These are phyloP conservation scores for Suillus discolor DNA, from an alignment of 768 basidiomycete species.

Conservation along the genomic window DNA sequence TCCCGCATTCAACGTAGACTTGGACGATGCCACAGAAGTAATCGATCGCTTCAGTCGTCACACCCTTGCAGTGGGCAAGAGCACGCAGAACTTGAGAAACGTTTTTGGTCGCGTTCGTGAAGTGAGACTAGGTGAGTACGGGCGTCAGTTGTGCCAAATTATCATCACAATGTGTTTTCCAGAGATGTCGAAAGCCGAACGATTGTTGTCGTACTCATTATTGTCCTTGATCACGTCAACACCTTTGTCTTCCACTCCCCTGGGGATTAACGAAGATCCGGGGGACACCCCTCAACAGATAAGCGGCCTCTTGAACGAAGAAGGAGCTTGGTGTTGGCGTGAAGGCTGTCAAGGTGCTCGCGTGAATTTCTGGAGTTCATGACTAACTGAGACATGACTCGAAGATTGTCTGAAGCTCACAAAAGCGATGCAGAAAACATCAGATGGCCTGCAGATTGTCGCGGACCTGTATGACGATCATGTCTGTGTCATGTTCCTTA, in stretches of 20 bases:
- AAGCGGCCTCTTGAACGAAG: constrained; percentile 65
- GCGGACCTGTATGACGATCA: constrained; percentile 82
- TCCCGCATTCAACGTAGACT: constrained; percentile 82
- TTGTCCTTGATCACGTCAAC: constrained; percentile 76
- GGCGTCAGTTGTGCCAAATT: background rate
- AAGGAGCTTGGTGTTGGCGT: constrained; percentile 88
- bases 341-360: constrained; percentile 69
- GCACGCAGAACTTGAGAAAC: constrained; percentile 66
- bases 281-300: constrained; percentile 37
- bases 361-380: background rate
- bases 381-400: constrained; percentile 1
- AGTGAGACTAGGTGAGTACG: constrained; percentile 60
- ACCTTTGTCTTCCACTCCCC: constrained; percentile 51
- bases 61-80: constrained; percentile 63
- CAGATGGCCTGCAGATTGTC: constrained; percentile 71
- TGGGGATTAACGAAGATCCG: constrained; percentile 51
- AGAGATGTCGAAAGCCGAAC: constrained; percentile 83
- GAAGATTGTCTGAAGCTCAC: constrained; percentile 78
- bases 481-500: constrained; percentile 42
- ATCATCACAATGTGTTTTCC: constrained; percentile 1
- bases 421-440: constrained; percentile 75
- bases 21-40: constrained; percentile 63
- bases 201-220: constrained; percentile 71
- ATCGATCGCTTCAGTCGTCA: constrained; percentile 68
- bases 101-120: constrained; percentile 66